Base-by-base conservation (phyloP, 805 yeast species). In the Ogataea methanolica region DNA sequence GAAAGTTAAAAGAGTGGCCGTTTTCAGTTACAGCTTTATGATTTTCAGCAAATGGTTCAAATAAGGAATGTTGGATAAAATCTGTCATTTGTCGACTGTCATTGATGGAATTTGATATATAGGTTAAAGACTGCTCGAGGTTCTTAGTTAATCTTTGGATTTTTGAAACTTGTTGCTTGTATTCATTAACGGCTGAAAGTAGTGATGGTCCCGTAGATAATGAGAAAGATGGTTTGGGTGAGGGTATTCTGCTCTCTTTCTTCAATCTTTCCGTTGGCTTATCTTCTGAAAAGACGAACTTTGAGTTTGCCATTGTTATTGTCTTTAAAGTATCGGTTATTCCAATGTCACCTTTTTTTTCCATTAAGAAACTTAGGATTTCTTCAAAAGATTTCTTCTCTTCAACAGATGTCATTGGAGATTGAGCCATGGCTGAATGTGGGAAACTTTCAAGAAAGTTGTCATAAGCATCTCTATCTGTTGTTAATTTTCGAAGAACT, bases 331-430 rank as follows among this genome's bases (percentile, higher is more conserved):
- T 59, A 21, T 59, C 55, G 4, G 64, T 55, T 14, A 62, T 51
- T 3, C 67, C 62, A 0, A 56, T 48, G 1, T 53, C 44, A 16
- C 54, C 57, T 16, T 50, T 45, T 38, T 52, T 50, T 36, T 58
- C 55, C 42, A 58, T 54, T 39, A 65, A 47, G 45, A 62, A 61
- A 37, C 61, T 58, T 17, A 65, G 61, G 3, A 65, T 61, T 39
- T 55, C 57, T 41, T 62, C 57, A 42, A 65, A 65, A 4, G 68
- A 61, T 43, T 63, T 60, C 43, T 62, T 65, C 42, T 65, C 69
- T 36, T 64, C 64, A 38, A 62, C 56, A 0, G 68, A 62, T 3
- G 66, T 52, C 39, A 59, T 49, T 39, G 56, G 56, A 14, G 52
- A 43, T 35, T 49, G 50, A 15, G 42, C 41, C 37, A 48, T 45